Evolutionary conservation across 352 stramenopile species (phyloP).

Genomic region (Blastocystis sp.): DNA sequence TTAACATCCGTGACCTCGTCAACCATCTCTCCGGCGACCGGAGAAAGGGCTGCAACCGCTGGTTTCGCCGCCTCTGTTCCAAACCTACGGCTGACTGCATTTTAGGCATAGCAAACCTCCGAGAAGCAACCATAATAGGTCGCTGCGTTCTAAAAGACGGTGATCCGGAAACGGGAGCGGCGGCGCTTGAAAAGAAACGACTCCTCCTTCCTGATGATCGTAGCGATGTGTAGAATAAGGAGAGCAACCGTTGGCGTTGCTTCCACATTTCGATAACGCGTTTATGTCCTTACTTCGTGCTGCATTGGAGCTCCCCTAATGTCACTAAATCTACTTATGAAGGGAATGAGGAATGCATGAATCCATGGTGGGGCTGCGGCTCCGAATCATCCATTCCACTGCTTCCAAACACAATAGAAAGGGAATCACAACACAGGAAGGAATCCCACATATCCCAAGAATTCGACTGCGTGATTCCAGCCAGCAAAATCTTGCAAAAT

Average conservation of each 20-base stretch:
- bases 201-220: neutral
- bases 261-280: neutral
- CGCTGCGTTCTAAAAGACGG: neutral
- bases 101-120: neutral
- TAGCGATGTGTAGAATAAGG: neutral
- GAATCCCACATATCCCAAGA: neutral
- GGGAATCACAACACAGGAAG: neutral
- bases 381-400: no score
- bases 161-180: neutral
- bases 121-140: neutral
- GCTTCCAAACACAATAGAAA: neutral
- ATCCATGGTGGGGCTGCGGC: no score
- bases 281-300: neutral
- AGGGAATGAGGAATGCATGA: no score
- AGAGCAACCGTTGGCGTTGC: neutral
- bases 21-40: slow-evolving; percentile 27
- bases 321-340: no score
- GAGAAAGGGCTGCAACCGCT: neutral
- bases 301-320: no score
- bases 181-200: neutral
- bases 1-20: slow-evolving; percentile 2
- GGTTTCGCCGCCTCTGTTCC: neutral
- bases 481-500: slow-evolving; percentile 16
- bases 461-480: neutral
- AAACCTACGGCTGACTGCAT: neutral